Conservation (phyloP, 768 basidiomycete species). For the Termitomyces sp. region DNA sequence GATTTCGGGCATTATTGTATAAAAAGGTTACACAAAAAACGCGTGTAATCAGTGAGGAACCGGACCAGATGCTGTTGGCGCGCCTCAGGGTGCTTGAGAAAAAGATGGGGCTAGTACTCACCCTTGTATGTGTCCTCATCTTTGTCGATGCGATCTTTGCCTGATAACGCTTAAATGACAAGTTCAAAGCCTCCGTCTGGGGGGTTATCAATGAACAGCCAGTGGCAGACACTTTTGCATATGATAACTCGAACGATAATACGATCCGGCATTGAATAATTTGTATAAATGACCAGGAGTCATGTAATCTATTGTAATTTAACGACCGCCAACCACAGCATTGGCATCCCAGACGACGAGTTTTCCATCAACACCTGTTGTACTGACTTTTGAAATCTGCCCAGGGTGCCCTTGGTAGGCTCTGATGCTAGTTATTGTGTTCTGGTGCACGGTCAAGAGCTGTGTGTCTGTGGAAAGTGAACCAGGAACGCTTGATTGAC, state of each 20-base stretch:
- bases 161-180: slow-evolving; percentile 1
- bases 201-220: slow-evolving; percentile 84
- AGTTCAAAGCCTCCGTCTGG: slow-evolving; percentile 98
- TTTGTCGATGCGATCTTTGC: slow-evolving; percentile 28
- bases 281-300: background rate
- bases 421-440: slow-evolving; percentile 92
- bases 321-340: slow-evolving; percentile 38
- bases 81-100: slow-evolving; percentile 81
- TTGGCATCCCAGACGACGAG: slow-evolving; percentile 88
- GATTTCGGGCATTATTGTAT: background rate
- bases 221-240: slow-evolving; percentile 21
- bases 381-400: slow-evolving; percentile 73
- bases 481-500: slow-evolving; percentile 32
- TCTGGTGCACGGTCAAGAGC: slow-evolving; percentile 90
- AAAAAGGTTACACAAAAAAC: slow-evolving; percentile 62
- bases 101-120: slow-evolving; percentile 94
- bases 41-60: slow-evolving; percentile 66
- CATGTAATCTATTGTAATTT: background rate
- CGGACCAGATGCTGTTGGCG: slow-evolving; percentile 73
- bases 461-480: slow-evolving; percentile 57
- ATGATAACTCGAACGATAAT: slow-evolving; percentile 21
- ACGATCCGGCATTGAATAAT: slow-evolving; percentile 23
- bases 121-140: slow-evolving; percentile 57
- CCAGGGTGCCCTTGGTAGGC: slow-evolving; percentile 62
- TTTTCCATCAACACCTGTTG: slow-evolving; percentile 90